phyloP scores from a whole-genome alignment of 2,329 filamentous ascomycete species.

The Sporothrix phasma region DNA sequence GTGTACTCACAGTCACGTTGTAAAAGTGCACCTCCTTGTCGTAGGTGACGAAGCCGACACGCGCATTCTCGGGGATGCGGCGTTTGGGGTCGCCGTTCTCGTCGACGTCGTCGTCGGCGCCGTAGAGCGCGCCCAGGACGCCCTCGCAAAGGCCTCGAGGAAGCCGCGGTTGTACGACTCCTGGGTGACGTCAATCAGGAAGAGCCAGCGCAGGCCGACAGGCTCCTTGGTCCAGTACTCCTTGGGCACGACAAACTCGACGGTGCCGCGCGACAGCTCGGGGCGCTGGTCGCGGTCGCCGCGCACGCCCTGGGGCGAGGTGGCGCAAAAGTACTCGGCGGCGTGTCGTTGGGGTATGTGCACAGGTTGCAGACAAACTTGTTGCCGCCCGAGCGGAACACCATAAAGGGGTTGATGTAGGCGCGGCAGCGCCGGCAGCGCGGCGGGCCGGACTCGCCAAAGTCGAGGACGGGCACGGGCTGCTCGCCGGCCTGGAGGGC shows the following conservation, averaged over 20 bases:
- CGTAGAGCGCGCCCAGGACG: constrained; percentile 76
- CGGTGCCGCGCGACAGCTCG: constrained; percentile 82
- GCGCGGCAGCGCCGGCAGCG: constrained; percentile 86
- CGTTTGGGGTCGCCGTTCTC: constrained; percentile 45
- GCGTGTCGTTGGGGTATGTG: constrained; percentile 90
- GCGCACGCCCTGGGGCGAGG: constrained; percentile 74
- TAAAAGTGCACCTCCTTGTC: constrained; percentile 98
- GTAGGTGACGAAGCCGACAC: constrained; percentile 89
- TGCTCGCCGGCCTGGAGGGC: constrained; percentile 73
- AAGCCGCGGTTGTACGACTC: constrained; percentile 88
- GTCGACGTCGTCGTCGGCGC: constrained; percentile 44
- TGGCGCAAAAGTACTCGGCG: constrained; percentile 86
- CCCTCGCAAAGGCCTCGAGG: constrained; percentile 79
- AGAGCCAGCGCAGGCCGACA: constrained; percentile 77
- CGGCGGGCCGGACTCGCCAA: constrained; percentile 82
- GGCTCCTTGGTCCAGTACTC: constrained; percentile 98
- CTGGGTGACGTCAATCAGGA: constrained; percentile 86
- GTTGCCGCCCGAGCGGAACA: constrained; percentile 85
- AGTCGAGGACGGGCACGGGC: constrained; percentile 85
- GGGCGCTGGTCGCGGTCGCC: constrained; percentile 82
- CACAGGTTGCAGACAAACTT: constrained; percentile 98
- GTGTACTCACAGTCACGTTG: constrained; percentile 65
- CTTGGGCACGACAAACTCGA: constrained; percentile 93
- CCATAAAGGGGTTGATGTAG: constrained; percentile 99
- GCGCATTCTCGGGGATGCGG: constrained; percentile 65